phyloP scores from a whole-genome alignment of 2,329 filamentous ascomycete genomes.

The Colletotrichum sp. region DNA sequence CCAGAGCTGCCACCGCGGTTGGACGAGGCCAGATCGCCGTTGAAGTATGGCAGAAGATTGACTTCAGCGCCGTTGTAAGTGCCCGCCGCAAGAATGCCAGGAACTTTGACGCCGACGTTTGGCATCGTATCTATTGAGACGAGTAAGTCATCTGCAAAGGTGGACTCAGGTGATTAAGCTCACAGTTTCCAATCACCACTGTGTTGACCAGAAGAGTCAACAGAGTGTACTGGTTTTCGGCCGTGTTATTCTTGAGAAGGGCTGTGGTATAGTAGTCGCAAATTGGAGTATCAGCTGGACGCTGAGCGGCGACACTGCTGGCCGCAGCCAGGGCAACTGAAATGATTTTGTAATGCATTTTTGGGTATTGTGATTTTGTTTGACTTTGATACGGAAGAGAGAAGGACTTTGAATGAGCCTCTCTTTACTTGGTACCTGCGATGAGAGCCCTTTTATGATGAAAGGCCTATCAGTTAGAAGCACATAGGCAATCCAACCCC shows the following conservation, averaged over 20 bases:
- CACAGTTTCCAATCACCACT: conserved; percentile 67
- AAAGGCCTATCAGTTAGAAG: background rate
- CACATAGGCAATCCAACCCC: background rate
- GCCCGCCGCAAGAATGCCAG: conserved; percentile 62
- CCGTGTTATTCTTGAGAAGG: conserved; percentile 64
- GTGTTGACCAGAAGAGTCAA: conserved; percentile 66
- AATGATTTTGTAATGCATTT: conserved; percentile 30
- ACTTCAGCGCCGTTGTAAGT: conserved; percentile 55
- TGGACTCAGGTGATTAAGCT: background rate
- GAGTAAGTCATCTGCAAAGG: background rate
- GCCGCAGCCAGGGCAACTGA: conserved; percentile 29
- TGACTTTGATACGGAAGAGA: background rate
- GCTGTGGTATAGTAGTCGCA: conserved; percentile 70
- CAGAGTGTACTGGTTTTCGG: conserved; percentile 60
- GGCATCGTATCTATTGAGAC: conserved; percentile 50
- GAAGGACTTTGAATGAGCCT: background rate
- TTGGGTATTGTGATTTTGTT: background rate
- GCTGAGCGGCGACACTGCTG: conserved; percentile 42
- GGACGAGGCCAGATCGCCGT: conserved; percentile 56
- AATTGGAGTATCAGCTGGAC: conserved; percentile 54
- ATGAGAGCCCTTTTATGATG: background rate
- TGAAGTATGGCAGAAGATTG: conserved; percentile 66
- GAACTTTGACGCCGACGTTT: conserved; percentile 56
- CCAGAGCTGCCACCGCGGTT: conserved; percentile 54
- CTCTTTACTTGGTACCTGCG: background rate